These are phyloP conservation scores for Pyrus betulifolia DNA, from an alignment of 306 rosid genomes.

Conservation along the genomic window DNA sequence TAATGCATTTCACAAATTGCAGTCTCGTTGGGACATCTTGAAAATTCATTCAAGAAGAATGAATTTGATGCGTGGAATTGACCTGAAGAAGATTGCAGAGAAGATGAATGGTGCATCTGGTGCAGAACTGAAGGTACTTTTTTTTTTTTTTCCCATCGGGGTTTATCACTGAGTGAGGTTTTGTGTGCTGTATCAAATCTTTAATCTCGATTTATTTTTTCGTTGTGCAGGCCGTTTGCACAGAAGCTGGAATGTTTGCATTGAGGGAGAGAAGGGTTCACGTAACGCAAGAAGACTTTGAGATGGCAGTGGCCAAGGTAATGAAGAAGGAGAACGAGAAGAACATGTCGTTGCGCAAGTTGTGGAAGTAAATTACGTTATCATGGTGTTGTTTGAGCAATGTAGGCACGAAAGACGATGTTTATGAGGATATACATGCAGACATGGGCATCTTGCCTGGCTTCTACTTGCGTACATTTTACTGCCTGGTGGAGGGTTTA, in stretches of 20 bases:
- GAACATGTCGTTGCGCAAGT: constrained; percentile 93
- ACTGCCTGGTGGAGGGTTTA: neutral
- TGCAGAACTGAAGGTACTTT: constrained; percentile 87
- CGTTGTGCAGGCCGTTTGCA: constrained; percentile 81
- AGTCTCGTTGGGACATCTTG: constrained; percentile 91
- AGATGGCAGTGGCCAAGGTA: constrained; percentile 99
- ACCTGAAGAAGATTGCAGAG: constrained; percentile 95
- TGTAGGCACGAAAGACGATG: neutral
- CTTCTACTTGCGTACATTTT: neutral
- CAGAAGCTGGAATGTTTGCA: constrained; percentile 99
- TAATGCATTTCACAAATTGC: constrained; percentile 18
- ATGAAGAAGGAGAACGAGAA: constrained; percentile 96
- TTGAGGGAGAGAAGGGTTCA: constrained; percentile 94
- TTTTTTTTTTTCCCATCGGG: neutral
- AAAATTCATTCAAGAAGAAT: constrained; percentile 98
- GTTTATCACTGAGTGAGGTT: too few relatives aligned
- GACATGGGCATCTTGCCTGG: neutral
- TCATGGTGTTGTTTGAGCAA: neutral
- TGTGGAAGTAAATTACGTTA: constrained; percentile 60
- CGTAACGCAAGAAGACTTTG: constrained; percentile 95
- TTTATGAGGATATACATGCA: neutral
- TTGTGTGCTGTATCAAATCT: neutral
- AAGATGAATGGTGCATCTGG: constrained; percentile 99
- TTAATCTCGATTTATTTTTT: neutral
- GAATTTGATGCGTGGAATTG: constrained; percentile 99